Percentiles rank a stretch among this genome's conserved stretches.
phyloP scores from a whole-genome alignment of 768 basidiomycete genomes.

The Leucogyrophana mollusca region DNA sequence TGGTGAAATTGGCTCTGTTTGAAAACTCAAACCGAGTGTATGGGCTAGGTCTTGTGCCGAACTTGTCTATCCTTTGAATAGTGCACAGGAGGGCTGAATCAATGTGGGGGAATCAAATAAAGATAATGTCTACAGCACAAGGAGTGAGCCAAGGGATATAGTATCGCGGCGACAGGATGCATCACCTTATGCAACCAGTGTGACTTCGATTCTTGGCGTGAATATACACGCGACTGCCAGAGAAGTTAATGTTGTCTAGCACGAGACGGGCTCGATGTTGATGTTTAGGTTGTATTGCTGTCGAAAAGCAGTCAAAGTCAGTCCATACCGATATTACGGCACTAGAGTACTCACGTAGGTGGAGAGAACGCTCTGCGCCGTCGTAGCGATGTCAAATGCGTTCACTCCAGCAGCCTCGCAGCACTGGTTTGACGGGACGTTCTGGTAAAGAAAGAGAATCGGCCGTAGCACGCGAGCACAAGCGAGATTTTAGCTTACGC shows the following conservation, averaged over 20 bases:
- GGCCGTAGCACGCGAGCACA: background rate
- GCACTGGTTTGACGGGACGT: slow-evolving; percentile 25
- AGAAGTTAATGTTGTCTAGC: too few species aligned
- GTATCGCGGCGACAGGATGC: too few species aligned
- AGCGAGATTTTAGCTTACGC: slow-evolving; percentile 6
- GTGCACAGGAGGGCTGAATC: too few species aligned
- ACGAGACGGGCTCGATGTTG: slow-evolving; percentile 23
- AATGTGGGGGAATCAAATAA: too few species aligned
- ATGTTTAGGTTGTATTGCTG: slow-evolving; percentile 27
- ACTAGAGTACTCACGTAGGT: slow-evolving; percentile 24
- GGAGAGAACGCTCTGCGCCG: slow-evolving; percentile 29
- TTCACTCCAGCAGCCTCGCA: slow-evolving; percentile 32
- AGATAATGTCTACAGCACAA: too few species aligned
- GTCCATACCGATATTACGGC: background rate
- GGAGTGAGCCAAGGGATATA: too few species aligned
- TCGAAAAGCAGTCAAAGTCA: background rate
- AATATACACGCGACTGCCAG: too few species aligned
- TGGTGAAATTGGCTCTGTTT: slow-evolving; percentile 60
- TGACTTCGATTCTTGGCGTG: too few species aligned
- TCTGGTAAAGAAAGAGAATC: slow-evolving; percentile 9
- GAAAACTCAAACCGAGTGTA: slow-evolving; percentile 68
- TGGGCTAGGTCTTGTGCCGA: slow-evolving; percentile 45
- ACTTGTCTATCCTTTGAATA: slow-evolving; percentile 4
- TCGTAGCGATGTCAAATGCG: slow-evolving; percentile 33
- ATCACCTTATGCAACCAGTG: too few species aligned